These are phyloP conservation scores for Durotheca rogersii DNA, from an alignment of 495 filamentous ascomycete genomes.

Conservation along the genomic window DNA sequence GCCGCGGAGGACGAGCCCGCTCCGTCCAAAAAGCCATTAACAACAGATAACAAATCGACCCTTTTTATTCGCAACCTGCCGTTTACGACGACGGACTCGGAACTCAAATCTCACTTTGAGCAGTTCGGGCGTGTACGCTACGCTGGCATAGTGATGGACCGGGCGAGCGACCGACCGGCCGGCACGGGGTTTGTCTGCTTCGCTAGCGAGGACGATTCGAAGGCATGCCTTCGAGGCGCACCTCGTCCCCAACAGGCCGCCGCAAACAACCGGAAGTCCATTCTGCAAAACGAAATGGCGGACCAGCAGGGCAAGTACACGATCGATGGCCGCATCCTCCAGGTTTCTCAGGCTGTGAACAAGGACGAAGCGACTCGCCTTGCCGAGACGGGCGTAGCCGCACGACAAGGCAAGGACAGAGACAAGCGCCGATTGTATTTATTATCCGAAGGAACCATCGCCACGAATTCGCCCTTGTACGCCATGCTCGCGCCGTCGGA, in stretches of 20 bases:
- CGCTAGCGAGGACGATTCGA: constrained; percentile 70
- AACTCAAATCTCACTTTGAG: constrained; percentile 77
- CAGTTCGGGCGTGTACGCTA: constrained; percentile 84
- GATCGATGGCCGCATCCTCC: constrained; percentile 81
- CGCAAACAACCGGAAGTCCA: constrained; percentile 62
- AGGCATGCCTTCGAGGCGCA: constrained; percentile 68
- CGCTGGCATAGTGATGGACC: constrained; percentile 84
- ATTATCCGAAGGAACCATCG: constrained; percentile 80
- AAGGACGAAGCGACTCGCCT: constrained; percentile 74
- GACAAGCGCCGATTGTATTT: constrained; percentile 94
- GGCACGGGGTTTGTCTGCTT: constrained; percentile 97
- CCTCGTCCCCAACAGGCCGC: constrained; percentile 57
- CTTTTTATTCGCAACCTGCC: constrained; percentile 95
- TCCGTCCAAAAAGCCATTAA: constrained; percentile 39
- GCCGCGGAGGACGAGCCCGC: constrained; percentile 41
- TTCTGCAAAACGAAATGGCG: constrained; percentile 76
- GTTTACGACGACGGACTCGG: constrained; percentile 77
- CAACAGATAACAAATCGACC: constrained; percentile 63
- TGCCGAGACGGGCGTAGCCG: constrained; percentile 62
- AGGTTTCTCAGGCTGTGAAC: constrained; percentile 80
- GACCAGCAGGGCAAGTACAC: constrained; percentile 84
- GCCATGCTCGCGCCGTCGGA: constrained; percentile 75
- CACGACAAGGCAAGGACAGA: constrained; percentile 67
- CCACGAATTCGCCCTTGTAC: constrained; percentile 69
- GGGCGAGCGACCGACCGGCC: constrained; percentile 75